Evolutionary conservation across 1,284 basidiomycete species (phyloP), one percentile per base, ranked within the genome.

Genomic region (Puccinia coronata): DNA sequence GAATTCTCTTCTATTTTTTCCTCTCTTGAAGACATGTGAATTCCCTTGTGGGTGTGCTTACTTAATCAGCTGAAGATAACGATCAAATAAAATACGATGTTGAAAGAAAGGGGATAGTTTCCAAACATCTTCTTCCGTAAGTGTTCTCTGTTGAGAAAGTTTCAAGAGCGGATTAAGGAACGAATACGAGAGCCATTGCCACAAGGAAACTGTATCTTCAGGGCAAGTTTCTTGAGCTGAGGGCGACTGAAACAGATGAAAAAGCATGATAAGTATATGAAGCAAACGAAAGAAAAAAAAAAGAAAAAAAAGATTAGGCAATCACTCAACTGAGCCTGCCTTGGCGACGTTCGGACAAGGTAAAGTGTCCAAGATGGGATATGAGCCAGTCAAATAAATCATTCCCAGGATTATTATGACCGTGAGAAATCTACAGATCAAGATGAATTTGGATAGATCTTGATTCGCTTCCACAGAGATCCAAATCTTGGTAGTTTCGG

Each of bases 161-260:
- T 87, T 83, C 23, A 81, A 39, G 16, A 81, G 59, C 4, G 80
- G 80, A 61, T 67, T 47, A 36, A 81, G 23, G 49, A 81, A 81
- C 4, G 69, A 63, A 53, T 75, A 81, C 9, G 80, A 73, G 14
- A 81, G 47, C 80, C 80, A 81, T 41, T 72, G 69, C 80, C 80
- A 81, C 14, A 81, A 67, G 12, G 70, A 74, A 11, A 49, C 59
- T 5, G 43, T 47, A 36, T 81, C 80, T 63, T 81, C 79, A 23
- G 80, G 80, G 39, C 80, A 81, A 2, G 90, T 89, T 41, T 89
- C 84, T 14, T 84, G 83, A 76, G 57, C 23, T 23, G 80, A 41
- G 16, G 69, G 78, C 28, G n/a, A 18, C 78, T 80, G 63, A 14
- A 43, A 41, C 12, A 20, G 18, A 71, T 34, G 20, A 14, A 69